Conservation (phyloP, 2,329 filamentous ascomycete species). For the Didymella keratinophila region DNA sequence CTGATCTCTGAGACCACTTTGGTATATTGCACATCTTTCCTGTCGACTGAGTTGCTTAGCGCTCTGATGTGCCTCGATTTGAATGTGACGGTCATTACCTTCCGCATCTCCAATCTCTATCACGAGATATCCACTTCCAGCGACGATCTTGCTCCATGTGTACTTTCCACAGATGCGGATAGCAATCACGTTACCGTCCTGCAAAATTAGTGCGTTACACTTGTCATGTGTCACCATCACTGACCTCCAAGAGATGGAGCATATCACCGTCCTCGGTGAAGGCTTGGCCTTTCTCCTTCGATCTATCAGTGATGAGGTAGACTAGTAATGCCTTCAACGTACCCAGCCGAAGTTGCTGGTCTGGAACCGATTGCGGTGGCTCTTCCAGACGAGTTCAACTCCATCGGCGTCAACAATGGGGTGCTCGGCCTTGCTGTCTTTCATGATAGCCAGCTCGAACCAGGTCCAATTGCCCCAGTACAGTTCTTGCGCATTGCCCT, state of each 20-base stretch:
- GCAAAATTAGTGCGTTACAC: background rate
- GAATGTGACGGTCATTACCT: background rate
- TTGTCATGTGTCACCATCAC: too few species aligned
- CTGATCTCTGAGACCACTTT: background rate
- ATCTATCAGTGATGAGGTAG: too few species aligned
- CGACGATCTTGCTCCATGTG: background rate
- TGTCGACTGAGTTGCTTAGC: too few species aligned
- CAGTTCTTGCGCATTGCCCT: background rate
- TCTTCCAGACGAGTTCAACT: conserved; percentile 3
- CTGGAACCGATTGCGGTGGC: conserved; percentile 4
- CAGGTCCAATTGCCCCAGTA: conserved; percentile 8
- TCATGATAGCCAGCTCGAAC: background rate
- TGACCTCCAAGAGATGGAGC: conserved; percentile 4
- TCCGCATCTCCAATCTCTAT: conserved; percentile 1
- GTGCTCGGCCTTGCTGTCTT: too few species aligned
- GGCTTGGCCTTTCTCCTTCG: background rate
- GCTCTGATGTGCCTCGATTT: too few species aligned
- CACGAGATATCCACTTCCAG: background rate
- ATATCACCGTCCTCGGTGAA: background rate
- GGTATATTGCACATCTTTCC: background rate
- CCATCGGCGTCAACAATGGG: too few species aligned
- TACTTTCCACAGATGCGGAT: conserved; percentile 1
- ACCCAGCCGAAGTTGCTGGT: background rate
- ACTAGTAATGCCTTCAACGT: background rate
- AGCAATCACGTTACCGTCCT: background rate